Base-by-base conservation (phyloP, 495 filamentous ascomycete species). In the Penicillium egyptiacum region DNA sequence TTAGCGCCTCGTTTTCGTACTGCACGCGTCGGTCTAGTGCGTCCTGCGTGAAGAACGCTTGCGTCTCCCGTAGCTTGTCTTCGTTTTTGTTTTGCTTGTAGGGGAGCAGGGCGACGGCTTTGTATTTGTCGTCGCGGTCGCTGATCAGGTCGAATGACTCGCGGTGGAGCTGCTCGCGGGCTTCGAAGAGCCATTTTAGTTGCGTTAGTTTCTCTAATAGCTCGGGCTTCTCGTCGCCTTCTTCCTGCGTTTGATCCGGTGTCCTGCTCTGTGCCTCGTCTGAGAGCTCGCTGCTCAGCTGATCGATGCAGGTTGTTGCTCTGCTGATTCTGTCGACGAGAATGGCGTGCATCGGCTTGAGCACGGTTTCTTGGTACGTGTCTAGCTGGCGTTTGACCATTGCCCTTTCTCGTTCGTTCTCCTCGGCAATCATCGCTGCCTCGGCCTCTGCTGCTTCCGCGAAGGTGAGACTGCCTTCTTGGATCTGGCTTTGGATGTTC, bases 101-200 rank as follows among this genome's bases (percentile, higher is more conserved):
- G 0, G 94, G 92, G 20, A 86, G 81, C 0, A 92, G 70, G 20
- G 96, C 86, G 55, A 97, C 80, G 40, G 84, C 80, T 64, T 88
- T 86, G 72, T 97, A 98, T 39, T 87, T 85, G 44, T 90, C 84
- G 63, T 96, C 94, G 37, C 91, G 88, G 60, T 89, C 88, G 23
- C 83, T 84, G 7, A 96, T 81, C 1, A 98, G 75, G 37, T 94
- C 88, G 66, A 89, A 93, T n/a, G 89, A 74, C 60, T 90, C 88
- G 5, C 86, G 83, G 67, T 97, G 87, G 5, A 98, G 82, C 52
- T 84, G 80, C 70, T 98, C 95, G 6, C 92, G 86, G 6, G 88
- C 88, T 64, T 98, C 94, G 63, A 96, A 98, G 26, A 98, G 87
- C 94, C 94, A 98, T 66, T 98, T 98, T 10, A 98, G 78, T 25